Conservation (phyloP, 176 grass and related monocot species). For the Carex scoparia region DNA sequence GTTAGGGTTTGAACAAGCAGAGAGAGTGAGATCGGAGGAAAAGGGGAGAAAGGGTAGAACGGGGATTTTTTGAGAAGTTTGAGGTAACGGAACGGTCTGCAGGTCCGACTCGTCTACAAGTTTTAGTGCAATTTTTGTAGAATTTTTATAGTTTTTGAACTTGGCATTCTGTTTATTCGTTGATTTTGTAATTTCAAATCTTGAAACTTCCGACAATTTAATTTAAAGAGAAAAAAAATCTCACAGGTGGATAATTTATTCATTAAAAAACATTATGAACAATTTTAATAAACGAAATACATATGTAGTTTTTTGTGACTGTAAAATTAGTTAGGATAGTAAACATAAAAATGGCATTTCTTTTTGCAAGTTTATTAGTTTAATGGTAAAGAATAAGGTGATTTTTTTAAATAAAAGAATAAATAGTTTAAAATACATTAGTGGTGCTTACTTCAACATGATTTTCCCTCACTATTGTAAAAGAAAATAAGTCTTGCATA, state of each 20-base stretch:
- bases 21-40: neutral
- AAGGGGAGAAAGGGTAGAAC: neutral
- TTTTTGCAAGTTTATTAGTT: too few species aligned
- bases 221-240: neutral
- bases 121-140: neutral
- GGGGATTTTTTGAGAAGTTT: conserved; percentile 2
- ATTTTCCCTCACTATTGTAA: too few species aligned
- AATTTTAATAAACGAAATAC: too few species aligned
- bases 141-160: neutral
- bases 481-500: too few species aligned
- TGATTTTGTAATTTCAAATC: neutral
- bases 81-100: neutral
- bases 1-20: conserved; percentile 19
- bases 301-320: too few species aligned
- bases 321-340: too few species aligned
- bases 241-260: neutral
- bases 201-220: neutral
- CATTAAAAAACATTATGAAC: neutral
- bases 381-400: too few species aligned
- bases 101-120: neutral
- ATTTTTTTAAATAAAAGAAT: too few species aligned
- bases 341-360: too few species aligned
- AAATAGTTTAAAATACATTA: too few species aligned
- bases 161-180: neutral
- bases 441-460: too few species aligned